Conservation (phyloP, 352 stramenopile species). For the Globisporangium parvum region DNA sequence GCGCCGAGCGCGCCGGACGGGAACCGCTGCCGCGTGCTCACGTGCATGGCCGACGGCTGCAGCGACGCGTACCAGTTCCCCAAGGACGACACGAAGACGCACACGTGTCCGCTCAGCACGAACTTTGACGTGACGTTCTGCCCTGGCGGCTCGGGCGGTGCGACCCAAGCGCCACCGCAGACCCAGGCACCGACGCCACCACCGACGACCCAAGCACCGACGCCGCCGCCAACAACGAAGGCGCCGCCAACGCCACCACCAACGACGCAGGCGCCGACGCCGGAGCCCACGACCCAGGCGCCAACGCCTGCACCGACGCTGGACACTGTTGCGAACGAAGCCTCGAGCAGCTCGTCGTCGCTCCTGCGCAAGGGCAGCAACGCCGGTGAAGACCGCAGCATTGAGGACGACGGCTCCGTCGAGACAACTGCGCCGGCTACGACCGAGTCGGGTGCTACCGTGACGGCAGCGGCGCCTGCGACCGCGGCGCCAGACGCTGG, state of each 20-base stretch:
- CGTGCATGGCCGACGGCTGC: slow-evolving; percentile 49
- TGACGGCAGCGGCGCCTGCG: background rate
- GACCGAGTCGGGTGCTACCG: background rate
- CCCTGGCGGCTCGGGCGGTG: slow-evolving; percentile 13
- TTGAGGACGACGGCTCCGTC: slow-evolving; percentile 10
- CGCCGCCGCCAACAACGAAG: slow-evolving; percentile 14
- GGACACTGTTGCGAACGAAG: slow-evolving; percentile 10
- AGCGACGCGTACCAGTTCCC: slow-evolving; percentile 63
- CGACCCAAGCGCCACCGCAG: slow-evolving; percentile 5
- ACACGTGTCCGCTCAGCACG: slow-evolving; percentile 36
- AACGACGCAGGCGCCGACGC: slow-evolving; percentile 3
- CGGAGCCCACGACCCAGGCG: slow-evolving; percentile 10
- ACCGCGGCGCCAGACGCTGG: background rate
- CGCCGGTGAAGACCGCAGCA: slow-evolving; percentile 11
- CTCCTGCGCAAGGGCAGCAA: background rate
- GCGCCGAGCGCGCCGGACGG: slow-evolving; percentile 27
- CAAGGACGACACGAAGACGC: slow-evolving; percentile 66
- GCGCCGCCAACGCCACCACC: slow-evolving; percentile 3
- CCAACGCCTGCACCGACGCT: slow-evolving; percentile 9
- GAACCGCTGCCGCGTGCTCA: slow-evolving; percentile 39
- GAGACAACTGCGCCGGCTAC: slow-evolving; percentile 8
- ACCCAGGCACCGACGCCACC: slow-evolving; percentile 12
- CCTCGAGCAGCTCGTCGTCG: slow-evolving; percentile 4
- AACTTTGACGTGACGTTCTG: slow-evolving; percentile 65
- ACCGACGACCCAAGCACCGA: slow-evolving; percentile 16